Conservation (phyloP, 1,284 basidiomycete genomes). For the Pyrrhoderma lamaoense region DNA sequence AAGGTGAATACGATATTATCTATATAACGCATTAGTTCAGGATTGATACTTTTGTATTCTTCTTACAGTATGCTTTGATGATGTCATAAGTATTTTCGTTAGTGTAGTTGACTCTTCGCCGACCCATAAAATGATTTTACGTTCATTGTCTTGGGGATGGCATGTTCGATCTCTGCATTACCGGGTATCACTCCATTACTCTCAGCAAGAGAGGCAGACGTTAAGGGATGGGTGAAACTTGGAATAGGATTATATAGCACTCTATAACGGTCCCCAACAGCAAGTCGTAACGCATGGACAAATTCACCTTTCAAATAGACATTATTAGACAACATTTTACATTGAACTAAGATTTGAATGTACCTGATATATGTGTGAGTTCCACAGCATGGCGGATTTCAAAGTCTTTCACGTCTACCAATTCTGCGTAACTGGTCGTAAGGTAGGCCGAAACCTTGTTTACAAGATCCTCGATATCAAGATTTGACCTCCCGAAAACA, state of each 20-base stretch:
- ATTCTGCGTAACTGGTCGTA: slow-evolving; percentile 18
- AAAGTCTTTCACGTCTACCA: slow-evolving; percentile 25
- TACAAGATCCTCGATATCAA: slow-evolving; percentile 48
- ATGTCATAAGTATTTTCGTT: slow-evolving; percentile 80
- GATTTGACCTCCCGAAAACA: slow-evolving; percentile 65
- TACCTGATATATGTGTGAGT: slow-evolving; percentile 68
- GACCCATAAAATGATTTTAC: slow-evolving; percentile 60
- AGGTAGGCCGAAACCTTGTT: slow-evolving; percentile 35
- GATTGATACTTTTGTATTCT: slow-evolving; percentile 25
- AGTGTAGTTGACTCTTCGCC: slow-evolving; percentile 79
- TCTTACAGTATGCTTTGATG: slow-evolving; percentile 31
- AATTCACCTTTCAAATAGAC: slow-evolving; percentile 23
- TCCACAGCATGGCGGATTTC: slow-evolving; percentile 75
- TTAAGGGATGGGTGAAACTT: slow-evolving; percentile 13
- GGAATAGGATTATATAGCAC: slow-evolving; percentile 8
- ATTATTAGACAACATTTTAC: not conserved
- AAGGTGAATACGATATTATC: slow-evolving; percentile 76
- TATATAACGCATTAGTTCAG: slow-evolving; percentile 25
- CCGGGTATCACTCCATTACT: not conserved
- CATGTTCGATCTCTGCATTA: not conserved
- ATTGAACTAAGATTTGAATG: slow-evolving; percentile 15
- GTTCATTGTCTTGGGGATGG: slow-evolving; percentile 19
- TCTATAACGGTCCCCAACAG: slow-evolving; percentile 21
- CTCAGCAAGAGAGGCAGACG: not conserved
- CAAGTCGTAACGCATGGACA: slow-evolving; percentile 13